Evolutionary conservation across 192 early-diverging fungal genomes (phyloP).

Genomic region (Coemansia guatemalensis): DNA sequence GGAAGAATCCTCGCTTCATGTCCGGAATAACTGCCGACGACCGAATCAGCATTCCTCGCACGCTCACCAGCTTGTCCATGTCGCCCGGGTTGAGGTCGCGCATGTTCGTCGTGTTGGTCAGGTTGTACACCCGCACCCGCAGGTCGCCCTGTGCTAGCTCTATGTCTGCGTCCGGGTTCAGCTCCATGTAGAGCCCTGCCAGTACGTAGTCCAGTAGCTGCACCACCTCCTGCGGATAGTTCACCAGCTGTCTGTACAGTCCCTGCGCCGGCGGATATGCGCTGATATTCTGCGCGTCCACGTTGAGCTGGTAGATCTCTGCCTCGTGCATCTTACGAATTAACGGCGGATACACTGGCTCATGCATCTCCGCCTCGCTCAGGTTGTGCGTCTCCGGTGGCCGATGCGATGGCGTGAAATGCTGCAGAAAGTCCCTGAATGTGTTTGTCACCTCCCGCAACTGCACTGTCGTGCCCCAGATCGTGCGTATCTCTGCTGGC

Average conservation of each 20-base stretch:
- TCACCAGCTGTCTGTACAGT: conserved; percentile 82
- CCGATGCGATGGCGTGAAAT: conserved; percentile 64
- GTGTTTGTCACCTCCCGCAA: conserved; percentile 76
- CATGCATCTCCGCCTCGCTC: conserved; percentile 49
- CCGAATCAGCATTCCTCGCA: conserved; percentile 93
- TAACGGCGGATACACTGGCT: conserved; percentile 78
- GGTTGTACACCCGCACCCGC: conserved; percentile 85
- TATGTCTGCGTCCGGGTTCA: conserved; percentile 62
- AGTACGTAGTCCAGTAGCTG: conserved; percentile 89
- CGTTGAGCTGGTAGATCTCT: conserved; percentile 73
- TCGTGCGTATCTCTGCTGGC: conserved; percentile 56
- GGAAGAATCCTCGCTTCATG: conserved; percentile 92
- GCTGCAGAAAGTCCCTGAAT: conserved; percentile 79
- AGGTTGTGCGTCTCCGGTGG: conserved; percentile 41
- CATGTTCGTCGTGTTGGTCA: conserved; percentile 77
- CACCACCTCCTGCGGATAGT: conserved; percentile 96
- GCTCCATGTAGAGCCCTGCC: conserved; percentile 67
- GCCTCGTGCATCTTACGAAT: conserved; percentile 68
- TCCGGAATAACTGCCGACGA: conserved; percentile 92
- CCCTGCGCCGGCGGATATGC: conserved; percentile 60
- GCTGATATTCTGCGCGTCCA: conserved; percentile 84
- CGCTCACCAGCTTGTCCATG: conserved; percentile 93
- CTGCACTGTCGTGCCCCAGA: conserved; percentile 95
- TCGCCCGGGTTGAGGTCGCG: conserved; percentile 95
- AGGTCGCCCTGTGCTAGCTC: conserved; percentile 60